phyloP scores from a whole-genome alignment of 768 basidiomycete species.

The Exidia glandulosa region DNA sequence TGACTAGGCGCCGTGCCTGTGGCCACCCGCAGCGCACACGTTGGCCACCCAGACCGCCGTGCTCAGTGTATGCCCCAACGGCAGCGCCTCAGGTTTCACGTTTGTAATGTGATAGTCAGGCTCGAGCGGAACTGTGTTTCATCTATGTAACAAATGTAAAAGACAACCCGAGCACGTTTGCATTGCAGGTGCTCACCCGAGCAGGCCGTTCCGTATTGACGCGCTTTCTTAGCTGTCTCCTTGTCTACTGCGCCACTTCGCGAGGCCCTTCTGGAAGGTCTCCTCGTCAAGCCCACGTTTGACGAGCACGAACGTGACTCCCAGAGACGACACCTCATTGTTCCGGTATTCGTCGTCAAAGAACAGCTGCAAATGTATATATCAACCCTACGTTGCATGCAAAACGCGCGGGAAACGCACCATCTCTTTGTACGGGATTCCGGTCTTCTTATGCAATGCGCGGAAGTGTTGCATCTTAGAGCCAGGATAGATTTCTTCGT shows the following conservation, averaged over 20 bases:
- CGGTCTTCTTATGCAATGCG: background rate
- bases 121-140: no score
- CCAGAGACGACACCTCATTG: background rate
- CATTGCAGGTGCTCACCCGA: no score
- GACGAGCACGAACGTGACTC: background rate
- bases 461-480: background rate
- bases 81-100: no score
- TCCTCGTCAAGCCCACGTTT: background rate
- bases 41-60: no score
- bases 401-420: background rate
- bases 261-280: background rate
- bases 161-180: no score
- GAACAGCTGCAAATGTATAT: background rate
- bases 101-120: no score
- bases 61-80: no score
- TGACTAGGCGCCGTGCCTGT: no score
- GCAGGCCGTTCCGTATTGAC: no score
- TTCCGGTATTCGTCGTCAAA: conserved; percentile 2
- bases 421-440: conserved; percentile 1
- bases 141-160: no score
- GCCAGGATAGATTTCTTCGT: background rate
- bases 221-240: no score
- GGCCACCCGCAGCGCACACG: no score
- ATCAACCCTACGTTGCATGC: background rate
- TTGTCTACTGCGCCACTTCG: background rate